These are phyloP conservation scores for Eimeria necatrix DNA, from an alignment of 169 alveolate genomes.

Conservation along the genomic window DNA sequence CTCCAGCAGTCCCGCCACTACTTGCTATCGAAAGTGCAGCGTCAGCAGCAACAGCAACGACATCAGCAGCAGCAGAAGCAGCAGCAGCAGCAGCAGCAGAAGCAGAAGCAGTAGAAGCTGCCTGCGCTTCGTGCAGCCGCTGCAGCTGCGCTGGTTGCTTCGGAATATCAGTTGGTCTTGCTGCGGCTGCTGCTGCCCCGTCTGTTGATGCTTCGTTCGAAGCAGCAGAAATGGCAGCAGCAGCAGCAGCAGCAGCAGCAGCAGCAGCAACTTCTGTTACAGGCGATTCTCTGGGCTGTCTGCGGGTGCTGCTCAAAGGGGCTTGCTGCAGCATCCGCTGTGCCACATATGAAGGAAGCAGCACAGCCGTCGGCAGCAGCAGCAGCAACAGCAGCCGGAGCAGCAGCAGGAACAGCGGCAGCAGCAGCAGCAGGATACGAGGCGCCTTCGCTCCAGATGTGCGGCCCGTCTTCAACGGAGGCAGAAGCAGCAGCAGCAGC, in stretches of 20 bases:
- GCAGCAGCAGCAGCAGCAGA: conserved; percentile 28
- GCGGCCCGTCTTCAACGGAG: background rate
- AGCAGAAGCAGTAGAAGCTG: conserved; percentile 14
- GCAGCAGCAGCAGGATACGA: conserved; percentile 60
- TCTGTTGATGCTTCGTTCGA: too few relatives aligned
- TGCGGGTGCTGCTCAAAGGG: conserved; percentile 32
- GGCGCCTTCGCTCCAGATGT: conserved; percentile 35
- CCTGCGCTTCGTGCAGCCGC: conserved; percentile 32
- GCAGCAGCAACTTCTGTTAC: background rate
- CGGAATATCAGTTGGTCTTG: background rate
- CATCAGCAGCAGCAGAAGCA: background rate
- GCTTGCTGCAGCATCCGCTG: conserved; percentile 73
- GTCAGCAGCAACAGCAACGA: background rate
- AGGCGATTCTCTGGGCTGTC: background rate
- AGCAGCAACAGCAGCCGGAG: conserved; percentile 20
- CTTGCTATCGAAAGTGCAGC: background rate
- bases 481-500: conserved; percentile 61
- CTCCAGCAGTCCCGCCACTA: background rate
- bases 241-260: conserved; percentile 36
- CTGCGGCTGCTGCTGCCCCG: conserved; percentile 17
- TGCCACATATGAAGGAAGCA: conserved; percentile 2
- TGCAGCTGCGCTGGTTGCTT: conserved; percentile 63
- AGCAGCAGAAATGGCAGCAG: too few relatives aligned
- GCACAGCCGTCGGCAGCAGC: conserved; percentile 51
- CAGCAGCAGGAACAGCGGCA: conserved; percentile 67